These are phyloP conservation scores for Saprolegnia parasitica DNA, from an alignment of 352 stramenopile species.

Conservation along the genomic window DNA sequence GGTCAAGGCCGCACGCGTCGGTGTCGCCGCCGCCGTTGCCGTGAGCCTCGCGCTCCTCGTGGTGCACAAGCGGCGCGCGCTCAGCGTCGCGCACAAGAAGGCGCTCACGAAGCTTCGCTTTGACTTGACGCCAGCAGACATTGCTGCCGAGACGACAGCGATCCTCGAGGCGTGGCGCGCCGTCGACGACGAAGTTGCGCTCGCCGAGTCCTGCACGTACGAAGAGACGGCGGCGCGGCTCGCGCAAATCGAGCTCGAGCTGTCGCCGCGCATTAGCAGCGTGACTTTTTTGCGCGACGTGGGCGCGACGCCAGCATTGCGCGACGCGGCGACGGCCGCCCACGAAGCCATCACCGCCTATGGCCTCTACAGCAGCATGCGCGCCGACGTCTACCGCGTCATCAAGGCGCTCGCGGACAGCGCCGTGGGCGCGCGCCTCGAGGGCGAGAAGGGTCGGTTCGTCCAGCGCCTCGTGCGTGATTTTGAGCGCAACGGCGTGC, in stretches of 20 bases:
- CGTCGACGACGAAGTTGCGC: slow-evolving; percentile 65
- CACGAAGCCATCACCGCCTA: slow-evolving; percentile 76
- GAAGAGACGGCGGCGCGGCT: slow-evolving; percentile 70
- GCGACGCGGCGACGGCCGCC: slow-evolving; percentile 75
- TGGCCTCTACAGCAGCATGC: slow-evolving; percentile 72
- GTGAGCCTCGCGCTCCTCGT: not conserved
- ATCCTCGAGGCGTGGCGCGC: slow-evolving; percentile 68
- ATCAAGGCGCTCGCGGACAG: slow-evolving; percentile 53
- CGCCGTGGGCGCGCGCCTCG: slow-evolving; percentile 6
- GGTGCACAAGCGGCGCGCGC: not conserved
- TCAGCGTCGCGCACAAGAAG: slow-evolving; percentile 30
- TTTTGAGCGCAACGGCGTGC: slow-evolving; percentile 83
- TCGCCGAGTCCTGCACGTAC: slow-evolving; percentile 45
- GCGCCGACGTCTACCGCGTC: slow-evolving; percentile 77
- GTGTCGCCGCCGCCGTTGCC: not conserved
- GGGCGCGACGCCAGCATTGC: slow-evolving; percentile 52
- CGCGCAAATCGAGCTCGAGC: slow-evolving; percentile 78
- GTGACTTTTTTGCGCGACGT: slow-evolving; percentile 85
- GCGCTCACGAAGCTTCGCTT: slow-evolving; percentile 63
- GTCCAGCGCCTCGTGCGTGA: slow-evolving; percentile 68
- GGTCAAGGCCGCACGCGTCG: not conserved
- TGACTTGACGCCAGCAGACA: slow-evolving; percentile 65
- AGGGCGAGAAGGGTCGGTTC: slow-evolving; percentile 60
- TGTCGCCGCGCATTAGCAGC: slow-evolving; percentile 74
- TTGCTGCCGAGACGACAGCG: slow-evolving; percentile 55